Evolutionary conservation across 805 yeast genomes (phyloP).

Genomic region (Soucietia sequanensis): DNA sequence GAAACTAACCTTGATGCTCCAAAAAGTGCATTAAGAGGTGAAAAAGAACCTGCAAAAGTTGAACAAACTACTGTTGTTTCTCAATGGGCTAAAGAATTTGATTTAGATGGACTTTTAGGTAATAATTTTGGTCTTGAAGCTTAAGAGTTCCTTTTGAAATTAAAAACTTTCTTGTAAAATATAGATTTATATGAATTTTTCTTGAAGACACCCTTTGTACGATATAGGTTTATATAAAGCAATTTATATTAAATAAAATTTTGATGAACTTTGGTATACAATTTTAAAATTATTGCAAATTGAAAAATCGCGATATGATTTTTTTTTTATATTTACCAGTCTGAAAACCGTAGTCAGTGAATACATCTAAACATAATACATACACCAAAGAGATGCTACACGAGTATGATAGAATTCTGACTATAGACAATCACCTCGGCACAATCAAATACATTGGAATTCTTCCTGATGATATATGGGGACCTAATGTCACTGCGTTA

Average conservation of each 20-base stretch:
- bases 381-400: too few species aligned
- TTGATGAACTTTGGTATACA: too few species aligned
- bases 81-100: constrained; percentile 92
- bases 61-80: constrained; percentile 79
- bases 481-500: constrained; percentile 45
- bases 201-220: too few species aligned
- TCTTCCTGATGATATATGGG: constrained; percentile 58
- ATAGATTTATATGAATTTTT: too few species aligned
- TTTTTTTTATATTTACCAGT: too few species aligned
- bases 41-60: constrained; percentile 46
- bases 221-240: too few species aligned
- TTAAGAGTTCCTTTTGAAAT: background rate
- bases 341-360: too few species aligned
- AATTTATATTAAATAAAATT: too few species aligned
- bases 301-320: too few species aligned
- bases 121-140: constrained; percentile 37
- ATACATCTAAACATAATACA: too few species aligned
- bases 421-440: constrained; percentile 49
- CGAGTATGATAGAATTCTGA: constrained; percentile 19
- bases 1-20: constrained; percentile 32
- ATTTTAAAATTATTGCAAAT: too few species aligned
- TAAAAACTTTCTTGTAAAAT: too few species aligned
- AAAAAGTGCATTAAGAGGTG: constrained; percentile 40
- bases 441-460: constrained; percentile 64
- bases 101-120: constrained; percentile 75